Conservation (phyloP, 108 stramenopile genomes). For the Schizochytrium sp. region DNA sequence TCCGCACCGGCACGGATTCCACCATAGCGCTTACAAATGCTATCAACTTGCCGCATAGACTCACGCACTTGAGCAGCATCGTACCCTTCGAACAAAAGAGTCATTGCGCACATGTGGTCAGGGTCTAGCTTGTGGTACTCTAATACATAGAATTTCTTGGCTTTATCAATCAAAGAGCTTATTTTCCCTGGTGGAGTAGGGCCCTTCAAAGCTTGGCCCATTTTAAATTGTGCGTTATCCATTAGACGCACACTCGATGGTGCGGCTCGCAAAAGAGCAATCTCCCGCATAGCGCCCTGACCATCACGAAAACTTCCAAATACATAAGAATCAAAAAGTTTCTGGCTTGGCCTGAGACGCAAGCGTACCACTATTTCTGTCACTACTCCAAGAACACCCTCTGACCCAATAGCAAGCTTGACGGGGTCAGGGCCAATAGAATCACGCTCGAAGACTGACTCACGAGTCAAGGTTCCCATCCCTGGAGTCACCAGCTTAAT, state of each 20-base stretch:
- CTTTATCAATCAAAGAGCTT: slow-evolving; percentile 57
- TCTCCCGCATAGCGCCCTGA: slow-evolving; percentile 80
- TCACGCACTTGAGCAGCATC: neutral
- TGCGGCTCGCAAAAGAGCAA: slow-evolving; percentile 77
- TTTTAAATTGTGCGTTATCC: slow-evolving; percentile 91
- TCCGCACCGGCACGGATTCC: slow-evolving; percentile 83
- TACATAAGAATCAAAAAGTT: slow-evolving; percentile 80
- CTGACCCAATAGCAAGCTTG: slow-evolving; percentile 87
- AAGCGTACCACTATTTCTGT: slow-evolving; percentile 88
- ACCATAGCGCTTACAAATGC: slow-evolving; percentile 74
- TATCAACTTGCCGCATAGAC: slow-evolving; percentile 65
- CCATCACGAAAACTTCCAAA: slow-evolving; percentile 84
- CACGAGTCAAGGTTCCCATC: slow-evolving; percentile 54
- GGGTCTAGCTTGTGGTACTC: slow-evolving; percentile 67
- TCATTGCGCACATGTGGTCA: slow-evolving; percentile 83
- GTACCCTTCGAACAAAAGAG: slow-evolving; percentile 88
- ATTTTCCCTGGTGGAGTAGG: slow-evolving; percentile 68
- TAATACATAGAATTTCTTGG: slow-evolving; percentile 68
- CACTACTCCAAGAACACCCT: slow-evolving; percentile 90
- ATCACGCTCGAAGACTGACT: slow-evolving; percentile 77
- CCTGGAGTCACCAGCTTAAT: slow-evolving; percentile 81
- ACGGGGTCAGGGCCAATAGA: slow-evolving; percentile 84
- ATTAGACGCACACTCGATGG: slow-evolving; percentile 88
- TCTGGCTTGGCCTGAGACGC: slow-evolving; percentile 82
- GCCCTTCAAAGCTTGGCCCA: slow-evolving; percentile 86